Conservation (phyloP, 108 stramenopile genomes). For the Skeletonema costatum region DNA sequence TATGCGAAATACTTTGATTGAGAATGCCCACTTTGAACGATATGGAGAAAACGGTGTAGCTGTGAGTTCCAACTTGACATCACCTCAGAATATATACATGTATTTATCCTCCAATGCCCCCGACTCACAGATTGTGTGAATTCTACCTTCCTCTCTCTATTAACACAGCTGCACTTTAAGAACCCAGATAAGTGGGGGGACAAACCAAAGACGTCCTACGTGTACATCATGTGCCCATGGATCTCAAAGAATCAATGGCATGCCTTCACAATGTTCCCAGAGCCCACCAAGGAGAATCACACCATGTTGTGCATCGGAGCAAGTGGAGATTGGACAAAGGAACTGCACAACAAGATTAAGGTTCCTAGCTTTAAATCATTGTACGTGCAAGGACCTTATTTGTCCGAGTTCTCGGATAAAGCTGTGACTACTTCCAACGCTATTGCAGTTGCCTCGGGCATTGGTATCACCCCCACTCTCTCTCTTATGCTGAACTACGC, state of each 20-base stretch:
- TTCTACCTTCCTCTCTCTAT: no score
- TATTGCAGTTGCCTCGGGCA: slow-evolving; percentile 15
- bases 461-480: slow-evolving; percentile 21
- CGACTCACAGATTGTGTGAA: no score
- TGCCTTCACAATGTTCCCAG: background rate
- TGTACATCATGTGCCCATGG: background rate
- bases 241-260: slow-evolving; percentile 2
- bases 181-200: background rate
- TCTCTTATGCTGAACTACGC: background rate
- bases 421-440: background rate
- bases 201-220: background rate
- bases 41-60: background rate
- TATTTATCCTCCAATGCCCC: no score
- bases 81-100: no score
- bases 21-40: slow-evolving; percentile 4
- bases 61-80: background rate
- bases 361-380: background rate
- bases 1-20: background rate
- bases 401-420: background rate
- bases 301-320: background rate
- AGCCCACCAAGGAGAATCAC: background rate
- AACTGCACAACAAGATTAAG: background rate
- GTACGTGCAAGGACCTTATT: background rate
- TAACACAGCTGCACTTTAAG: background rate
- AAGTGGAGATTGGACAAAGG: background rate